Base-by-base conservation (phyloP, 768 basidiomycete species). In the Mrakia frigida region DNA sequence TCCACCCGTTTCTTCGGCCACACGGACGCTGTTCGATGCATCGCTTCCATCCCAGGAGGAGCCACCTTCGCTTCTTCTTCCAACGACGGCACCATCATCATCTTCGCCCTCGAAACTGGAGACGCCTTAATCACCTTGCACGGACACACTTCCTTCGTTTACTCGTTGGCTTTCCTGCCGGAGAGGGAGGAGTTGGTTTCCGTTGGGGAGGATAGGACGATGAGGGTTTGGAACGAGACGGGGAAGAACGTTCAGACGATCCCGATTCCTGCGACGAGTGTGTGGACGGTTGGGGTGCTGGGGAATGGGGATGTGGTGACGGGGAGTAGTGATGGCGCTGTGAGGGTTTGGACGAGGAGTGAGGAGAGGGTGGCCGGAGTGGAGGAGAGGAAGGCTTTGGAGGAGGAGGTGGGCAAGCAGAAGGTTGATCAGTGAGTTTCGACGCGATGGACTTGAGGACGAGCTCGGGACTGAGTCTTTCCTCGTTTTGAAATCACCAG, bases 141-240 rank as follows among this genome's bases (percentile, higher is more conserved):
- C 6, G 97, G 94, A 0, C 97, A 98, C 82, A 96, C 94, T 1
- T 97, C 94, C 31, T 99, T 98, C 82, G 93, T 98, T 21, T 99
- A 98, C 85, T 90, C 91, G 75, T 83, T 99, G 21, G 88, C 92
- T 0, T 88, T 92, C 28, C 86, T 98, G 28, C 91, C 94, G 2
- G 68, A 46, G 39, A 37, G 46, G 28, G 65, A 46, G 31, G 77
- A 28, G 81, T 82, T 73, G 92, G 95, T 28, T 89, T 91, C 79
- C 80, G 83, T 39, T 87, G 94, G 31, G 89, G 97, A 99, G 84
- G 97, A 99, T 83, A 90, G 96, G 68, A 91, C 91, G 5, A 89
- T 96, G 70, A 88, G 96, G 31, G 86, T 98, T 50, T 99, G 97
- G 97, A 31, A 23, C 16, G 75, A 74, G 23, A 73, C 41, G 79